Evolutionary conservation across 2,329 filamentous ascomycete species (phyloP), one percentile per base, ranked within the genome.

Genomic region (Drechslerella coelobrocha): DNA sequence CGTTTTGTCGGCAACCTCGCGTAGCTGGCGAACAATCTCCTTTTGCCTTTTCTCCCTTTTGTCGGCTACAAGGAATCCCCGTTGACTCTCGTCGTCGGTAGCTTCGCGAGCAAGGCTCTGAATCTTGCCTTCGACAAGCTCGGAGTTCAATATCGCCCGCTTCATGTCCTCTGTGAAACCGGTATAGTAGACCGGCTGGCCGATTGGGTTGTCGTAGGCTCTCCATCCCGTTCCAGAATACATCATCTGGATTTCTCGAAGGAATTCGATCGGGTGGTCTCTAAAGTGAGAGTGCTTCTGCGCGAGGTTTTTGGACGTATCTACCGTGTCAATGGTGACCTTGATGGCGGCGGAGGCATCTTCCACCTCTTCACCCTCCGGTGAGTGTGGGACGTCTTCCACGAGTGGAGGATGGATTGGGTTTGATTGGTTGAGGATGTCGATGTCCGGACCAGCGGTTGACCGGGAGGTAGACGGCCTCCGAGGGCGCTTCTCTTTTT

Each of bases 211-310:
- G 77, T 97, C 91, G 81, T 99, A 99, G 69, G 90, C 91, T 72
- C 94, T 90, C 94, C 94, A 99, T 78, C 92, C 93, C 54, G 90
- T 89, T 60, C 94, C 94, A 10, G 91, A 93, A 73, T 97, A 89
- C 80, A 97, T 92, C 31, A 96, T 84, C 50, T 90, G 94, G 31
- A 99, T 89, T 81, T 99, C 94, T 74, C 92, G 91, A 27, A 97
- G 86, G 78, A 97, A 97, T 73, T 92, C 84, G 73, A 89, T 81
- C 0, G 87, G 87, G 60, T 85, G 84, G 62, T 89, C 81, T 53
- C 55, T 72, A 52, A 72, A 75, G 55, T 78, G 72, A n/a, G 61
- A 65, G 48, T 43, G 50, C 21, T 61, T 54, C 29, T 66, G 37
- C 7, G 26, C 57, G n/a, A 54, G 47, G 55, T 59, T 54, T 29